A percentile compares a stretch with the other conserved stretches of the same genome.
These are phyloP conservation scores for Globisporangium paddicum DNA, from an alignment of 352 stramenopile genomes.

Conservation along the genomic window DNA sequence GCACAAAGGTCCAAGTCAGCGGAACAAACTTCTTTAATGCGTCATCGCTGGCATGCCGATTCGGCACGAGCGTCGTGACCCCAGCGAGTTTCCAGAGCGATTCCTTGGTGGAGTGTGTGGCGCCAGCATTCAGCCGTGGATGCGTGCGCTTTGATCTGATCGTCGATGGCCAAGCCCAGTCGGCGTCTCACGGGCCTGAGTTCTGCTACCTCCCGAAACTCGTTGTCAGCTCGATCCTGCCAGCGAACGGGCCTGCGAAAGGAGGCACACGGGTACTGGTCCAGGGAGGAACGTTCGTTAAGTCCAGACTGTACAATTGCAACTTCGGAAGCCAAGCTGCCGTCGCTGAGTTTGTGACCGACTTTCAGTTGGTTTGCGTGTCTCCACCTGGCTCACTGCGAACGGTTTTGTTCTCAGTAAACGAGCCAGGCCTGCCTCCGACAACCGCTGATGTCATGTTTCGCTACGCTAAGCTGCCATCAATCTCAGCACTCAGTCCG, in stretches of 20 bases:
- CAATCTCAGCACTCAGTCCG: constrained; percentile 16
- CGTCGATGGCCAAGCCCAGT: background rate
- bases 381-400: constrained; percentile 18
- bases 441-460: constrained; percentile 6
- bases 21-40: constrained; percentile 17
- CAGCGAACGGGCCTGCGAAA: constrained; percentile 22
- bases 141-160: constrained; percentile 3
- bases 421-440: constrained; percentile 5
- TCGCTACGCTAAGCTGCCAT: constrained; percentile 20
- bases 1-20: background rate
- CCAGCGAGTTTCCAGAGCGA: background rate
- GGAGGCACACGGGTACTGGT: constrained; percentile 39
- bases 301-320: constrained; percentile 18
- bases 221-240: constrained; percentile 23
- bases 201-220: constrained; percentile 7
- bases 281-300: constrained; percentile 22
- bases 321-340: constrained; percentile 19
- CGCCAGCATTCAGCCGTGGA: constrained; percentile 10
- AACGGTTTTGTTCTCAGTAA: constrained; percentile 22
- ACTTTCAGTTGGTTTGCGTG: constrained; percentile 27
- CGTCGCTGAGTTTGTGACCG: constrained; percentile 20
- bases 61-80: background rate
- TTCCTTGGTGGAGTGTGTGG: constrained; percentile 14
- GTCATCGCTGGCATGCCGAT: constrained; percentile 7
- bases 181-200: background rate